These are phyloP conservation scores for Rhizophora apiculata DNA, from an alignment of 345 rosid genomes.

Conservation along the genomic window DNA sequence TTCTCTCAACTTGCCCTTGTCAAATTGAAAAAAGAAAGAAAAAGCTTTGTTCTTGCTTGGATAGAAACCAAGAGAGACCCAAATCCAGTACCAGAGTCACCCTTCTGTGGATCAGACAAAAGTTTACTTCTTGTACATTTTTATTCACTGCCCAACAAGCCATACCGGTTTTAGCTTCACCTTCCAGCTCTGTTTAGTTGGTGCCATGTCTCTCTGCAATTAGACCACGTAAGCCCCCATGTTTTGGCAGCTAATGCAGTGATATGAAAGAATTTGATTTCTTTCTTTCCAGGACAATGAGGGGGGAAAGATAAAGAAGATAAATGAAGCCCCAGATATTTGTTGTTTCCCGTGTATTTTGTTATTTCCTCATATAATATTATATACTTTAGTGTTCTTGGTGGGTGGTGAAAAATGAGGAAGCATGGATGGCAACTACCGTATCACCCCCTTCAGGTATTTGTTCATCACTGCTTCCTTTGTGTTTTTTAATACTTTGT, in stretches of 20 bases:
- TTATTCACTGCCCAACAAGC: slow-evolving; percentile 14
- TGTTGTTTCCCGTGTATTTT: background rate
- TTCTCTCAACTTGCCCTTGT: slow-evolving; percentile 26
- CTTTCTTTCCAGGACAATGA: slow-evolving; percentile 38
- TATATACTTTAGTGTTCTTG: slow-evolving; percentile 20
- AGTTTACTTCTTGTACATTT: slow-evolving; percentile 20
- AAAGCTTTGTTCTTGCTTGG: slow-evolving; percentile 23
- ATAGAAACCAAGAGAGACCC: slow-evolving; percentile 40
- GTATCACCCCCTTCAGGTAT: slow-evolving; percentile 96
- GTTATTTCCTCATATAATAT: slow-evolving; percentile 12
- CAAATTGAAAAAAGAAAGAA: background rate
- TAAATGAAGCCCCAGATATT: slow-evolving; percentile 14
- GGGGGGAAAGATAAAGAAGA: slow-evolving; percentile 38
- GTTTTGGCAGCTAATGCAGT: slow-evolving; percentile 26
- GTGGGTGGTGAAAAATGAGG: slow-evolving; percentile 61
- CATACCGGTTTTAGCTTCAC: slow-evolving; percentile 12
- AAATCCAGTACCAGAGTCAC: slow-evolving; percentile 22
- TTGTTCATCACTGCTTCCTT: background rate
- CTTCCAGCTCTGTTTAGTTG: slow-evolving; percentile 23
- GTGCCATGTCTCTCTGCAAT: slow-evolving; percentile 13
- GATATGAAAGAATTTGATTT: slow-evolving; percentile 25
- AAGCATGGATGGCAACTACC: slow-evolving; percentile 99
- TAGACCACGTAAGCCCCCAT: slow-evolving; percentile 33
- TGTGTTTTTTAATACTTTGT: background rate
- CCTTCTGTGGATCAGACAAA: slow-evolving; percentile 31